Percentiles rank a stretch among this genome's conserved stretches.
These are phyloP conservation scores for Omphalea diandra DNA, from an alignment of 441 rosid species.

Conservation along the genomic window DNA sequence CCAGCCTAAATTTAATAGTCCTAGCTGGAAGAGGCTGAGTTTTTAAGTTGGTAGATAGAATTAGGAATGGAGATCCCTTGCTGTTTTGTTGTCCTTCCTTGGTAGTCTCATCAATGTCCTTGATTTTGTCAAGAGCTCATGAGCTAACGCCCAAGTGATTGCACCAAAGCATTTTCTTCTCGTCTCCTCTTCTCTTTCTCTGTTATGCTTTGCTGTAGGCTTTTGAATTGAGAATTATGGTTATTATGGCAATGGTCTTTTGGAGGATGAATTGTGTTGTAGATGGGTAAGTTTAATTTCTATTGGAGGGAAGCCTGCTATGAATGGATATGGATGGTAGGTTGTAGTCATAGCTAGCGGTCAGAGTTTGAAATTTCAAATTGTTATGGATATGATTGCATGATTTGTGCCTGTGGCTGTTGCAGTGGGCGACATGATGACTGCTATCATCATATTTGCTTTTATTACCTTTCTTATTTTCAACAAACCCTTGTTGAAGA, in stretches of 20 bases:
- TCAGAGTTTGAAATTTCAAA: background rate
- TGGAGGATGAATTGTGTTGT: background rate
- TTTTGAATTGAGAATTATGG: slow-evolving; percentile 2
- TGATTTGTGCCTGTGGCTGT: background rate
- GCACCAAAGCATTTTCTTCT: too few relatives aligned
- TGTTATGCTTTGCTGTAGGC: background rate
- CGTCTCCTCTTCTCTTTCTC: background rate
- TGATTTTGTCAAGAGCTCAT: background rate
- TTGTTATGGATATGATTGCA: background rate
- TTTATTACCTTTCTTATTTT: background rate
- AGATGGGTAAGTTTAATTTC: background rate
- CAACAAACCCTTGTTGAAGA: background rate
- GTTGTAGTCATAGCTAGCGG: background rate
- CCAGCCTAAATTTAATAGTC: too few relatives aligned
- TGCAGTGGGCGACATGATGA: background rate
- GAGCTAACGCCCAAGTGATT: too few relatives aligned
- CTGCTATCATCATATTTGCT: background rate
- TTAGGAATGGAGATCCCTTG: background rate
- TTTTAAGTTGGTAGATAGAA: background rate
- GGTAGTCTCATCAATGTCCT: background rate
- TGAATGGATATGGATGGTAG: background rate
- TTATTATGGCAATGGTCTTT: background rate
- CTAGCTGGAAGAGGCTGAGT: too few relatives aligned
- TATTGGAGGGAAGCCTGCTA: background rate
- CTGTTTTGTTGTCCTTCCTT: background rate